Conservation (phyloP, 2,329 filamentous ascomycete genomes). For the Penicillium sp. region DNA sequence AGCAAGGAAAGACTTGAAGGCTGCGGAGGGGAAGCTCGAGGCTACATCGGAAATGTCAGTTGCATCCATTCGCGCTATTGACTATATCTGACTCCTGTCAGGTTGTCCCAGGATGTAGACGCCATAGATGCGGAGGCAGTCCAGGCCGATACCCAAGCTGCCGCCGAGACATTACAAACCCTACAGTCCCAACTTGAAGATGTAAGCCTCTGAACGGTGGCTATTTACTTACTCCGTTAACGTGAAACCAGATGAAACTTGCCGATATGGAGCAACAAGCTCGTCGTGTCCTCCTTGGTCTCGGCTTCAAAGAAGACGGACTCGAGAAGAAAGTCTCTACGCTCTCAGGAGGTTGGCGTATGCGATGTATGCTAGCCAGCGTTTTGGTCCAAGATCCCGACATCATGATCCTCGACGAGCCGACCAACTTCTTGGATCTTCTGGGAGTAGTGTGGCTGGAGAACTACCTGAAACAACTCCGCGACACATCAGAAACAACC, state of each 20-base stretch:
- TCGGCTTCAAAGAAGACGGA: constrained; percentile 66
- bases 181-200: constrained; percentile 67
- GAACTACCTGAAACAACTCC: constrained; percentile 61
- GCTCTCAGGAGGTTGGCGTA: constrained; percentile 75
- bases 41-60: constrained; percentile 54
- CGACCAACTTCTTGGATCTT: constrained; percentile 82
- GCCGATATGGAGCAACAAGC: constrained; percentile 64
- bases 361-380: constrained; percentile 63
- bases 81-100: constrained; percentile 10
- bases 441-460: constrained; percentile 84
- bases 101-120: constrained; percentile 51
- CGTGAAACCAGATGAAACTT: constrained; percentile 47
- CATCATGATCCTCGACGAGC: constrained; percentile 79
- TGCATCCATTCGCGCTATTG: neutral
- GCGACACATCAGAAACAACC: constrained; percentile 56
- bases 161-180: constrained; percentile 65
- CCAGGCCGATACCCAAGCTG: constrained; percentile 65
- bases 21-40: constrained; percentile 64
- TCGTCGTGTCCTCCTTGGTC: constrained; percentile 62
- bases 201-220: constrained; percentile 30
- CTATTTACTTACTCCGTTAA: constrained; percentile 7
- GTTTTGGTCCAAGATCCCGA: constrained; percentile 71
- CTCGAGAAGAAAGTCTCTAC: constrained; percentile 60
- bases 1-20: constrained; percentile 70
- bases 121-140: constrained; percentile 57